Evolutionary conservation across 1,284 basidiomycete species (phyloP), one percentile per base, ranked within the genome.

Genomic region (Malassezia globosa): DNA sequence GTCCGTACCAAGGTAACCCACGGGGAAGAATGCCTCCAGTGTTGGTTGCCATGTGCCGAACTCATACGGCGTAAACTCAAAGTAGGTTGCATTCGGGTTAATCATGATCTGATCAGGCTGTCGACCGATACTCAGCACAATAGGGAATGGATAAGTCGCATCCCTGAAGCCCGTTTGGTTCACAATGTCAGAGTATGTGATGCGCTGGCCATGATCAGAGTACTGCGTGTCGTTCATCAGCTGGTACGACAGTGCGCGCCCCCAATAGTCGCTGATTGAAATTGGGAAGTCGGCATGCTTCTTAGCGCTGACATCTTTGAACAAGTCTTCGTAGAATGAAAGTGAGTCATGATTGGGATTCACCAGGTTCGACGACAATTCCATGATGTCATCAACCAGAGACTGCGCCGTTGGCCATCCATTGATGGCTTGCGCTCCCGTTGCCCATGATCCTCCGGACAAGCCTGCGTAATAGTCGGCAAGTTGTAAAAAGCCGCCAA

Each of bases 91-190:
- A 55, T 77, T 77, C 34, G 60, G 59, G 7, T 73, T 64, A 37
- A 76, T 65, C 51, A 75, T 61, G 10, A 72, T 42, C 55, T 75
- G 69, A 33, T 71, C 69, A 1, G 64, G 64, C 53, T 75, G 74
- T n/a, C 76, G 71, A 65, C 77, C 75, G 26, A 74, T 75, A 4
- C 76, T 72, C 31, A 77, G 72, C 56, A 76, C 73, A 60, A 77
- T 73, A 1, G 76, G 69, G 42, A 59, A 64, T 5, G 69, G 69
- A 38, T 58, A 60, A 3, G 49, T 48, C 19, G 59, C 59, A 13
- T 58, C 36, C 34, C 56, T 40, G 50, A 63, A 72, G 37, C 24
- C 42, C 19, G 56, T 55, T 7, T 54, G 55, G 55, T 66, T 67
- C 11, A 47, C 40, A 26, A 67, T 58, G 44, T 70, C 64, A 39